Conservation (phyloP, 495 filamentous ascomycete species). For the Chaetomium cochliodes region DNA sequence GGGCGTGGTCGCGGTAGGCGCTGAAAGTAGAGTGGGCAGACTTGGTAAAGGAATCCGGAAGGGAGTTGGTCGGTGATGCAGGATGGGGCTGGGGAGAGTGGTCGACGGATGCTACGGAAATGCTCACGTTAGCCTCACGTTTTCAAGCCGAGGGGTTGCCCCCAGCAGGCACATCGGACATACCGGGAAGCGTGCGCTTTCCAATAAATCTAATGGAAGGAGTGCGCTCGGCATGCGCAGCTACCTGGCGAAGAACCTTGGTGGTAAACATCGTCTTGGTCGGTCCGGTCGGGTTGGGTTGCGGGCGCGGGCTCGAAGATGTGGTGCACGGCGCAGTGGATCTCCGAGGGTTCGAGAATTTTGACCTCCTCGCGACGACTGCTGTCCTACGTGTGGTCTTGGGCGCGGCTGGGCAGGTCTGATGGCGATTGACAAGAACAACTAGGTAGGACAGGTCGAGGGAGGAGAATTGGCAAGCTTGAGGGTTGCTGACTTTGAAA, state of each 20-base stretch:
- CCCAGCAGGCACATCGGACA: conserved; percentile 28
- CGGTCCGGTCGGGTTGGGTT: neutral
- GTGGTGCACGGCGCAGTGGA: neutral
- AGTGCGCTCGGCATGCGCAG: conserved; percentile 61
- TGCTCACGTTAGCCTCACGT: conserved; percentile 6
- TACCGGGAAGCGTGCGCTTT: conserved; percentile 79
- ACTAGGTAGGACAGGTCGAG: conserved; percentile 36
- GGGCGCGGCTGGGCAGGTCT: conserved; percentile 4
- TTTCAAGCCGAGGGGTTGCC: conserved; percentile 17
- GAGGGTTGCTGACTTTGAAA: conserved; percentile 9
- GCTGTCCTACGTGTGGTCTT: conserved; percentile 25
- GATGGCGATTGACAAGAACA: conserved; percentile 8
- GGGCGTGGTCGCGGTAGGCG: conserved; percentile 84
- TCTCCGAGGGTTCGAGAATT: neutral
- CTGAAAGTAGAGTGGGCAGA: conserved; percentile 71
- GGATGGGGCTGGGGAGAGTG: conserved; percentile 73
- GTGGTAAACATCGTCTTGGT: conserved; percentile 60
- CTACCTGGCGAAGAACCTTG: conserved; percentile 63
- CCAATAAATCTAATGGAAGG: conserved; percentile 91
- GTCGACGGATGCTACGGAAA: conserved; percentile 64
- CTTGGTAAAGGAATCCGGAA: conserved; percentile 62
- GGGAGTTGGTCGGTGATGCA: conserved; percentile 52
- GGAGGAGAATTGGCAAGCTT: conserved; percentile 30
- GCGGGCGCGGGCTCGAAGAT: neutral
- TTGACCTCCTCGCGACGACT: conserved; percentile 35